Conservation (phyloP, 345 rosid species). For the Ceriops tagal region DNA sequence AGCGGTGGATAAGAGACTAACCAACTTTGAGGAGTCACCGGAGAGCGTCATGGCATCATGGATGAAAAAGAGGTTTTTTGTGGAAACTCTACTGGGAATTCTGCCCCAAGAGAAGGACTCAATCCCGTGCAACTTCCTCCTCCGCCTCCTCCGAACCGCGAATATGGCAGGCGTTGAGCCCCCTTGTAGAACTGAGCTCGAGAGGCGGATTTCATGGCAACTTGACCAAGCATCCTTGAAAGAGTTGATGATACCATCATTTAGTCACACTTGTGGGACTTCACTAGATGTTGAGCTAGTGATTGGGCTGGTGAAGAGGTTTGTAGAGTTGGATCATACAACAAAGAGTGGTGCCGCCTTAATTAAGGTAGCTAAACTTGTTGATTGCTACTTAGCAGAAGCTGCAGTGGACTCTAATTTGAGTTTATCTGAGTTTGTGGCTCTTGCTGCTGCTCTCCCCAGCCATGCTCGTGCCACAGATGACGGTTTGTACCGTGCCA, state of each 20-base stretch:
- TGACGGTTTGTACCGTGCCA: conserved; percentile 77
- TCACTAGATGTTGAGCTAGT: conserved; percentile 72
- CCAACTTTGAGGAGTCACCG: conserved; percentile 30
- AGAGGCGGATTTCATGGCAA: conserved; percentile 71
- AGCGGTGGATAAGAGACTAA: conserved; percentile 14
- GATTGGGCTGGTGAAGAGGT: conserved; percentile 59
- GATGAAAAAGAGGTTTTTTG: conserved; percentile 71
- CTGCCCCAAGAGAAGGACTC: conserved; percentile 85
- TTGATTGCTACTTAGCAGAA: conserved; percentile 74
- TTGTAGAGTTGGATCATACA: conserved; percentile 42
- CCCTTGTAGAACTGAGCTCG: conserved; percentile 55
- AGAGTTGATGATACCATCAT: conserved; percentile 89
- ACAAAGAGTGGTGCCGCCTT: conserved; percentile 46
- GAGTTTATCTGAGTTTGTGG: conserved; percentile 47
- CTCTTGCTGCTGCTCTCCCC: conserved; percentile 66
- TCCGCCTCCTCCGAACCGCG: conserved; percentile 76
- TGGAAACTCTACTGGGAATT: conserved; percentile 68
- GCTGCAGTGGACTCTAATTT: conserved; percentile 60
- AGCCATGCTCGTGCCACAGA: conserved; percentile 58
- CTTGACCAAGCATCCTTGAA: conserved; percentile 79
- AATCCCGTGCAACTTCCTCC: conserved; percentile 69
- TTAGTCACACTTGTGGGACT: conserved; percentile 74
- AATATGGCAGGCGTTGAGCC: conserved; percentile 70
- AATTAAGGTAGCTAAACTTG: conserved; percentile 70
- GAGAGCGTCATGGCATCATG: conserved; percentile 60